Base-by-base conservation (phyloP, 2,329 filamentous ascomycete genomes). In the Aspergillus ustus region DNA sequence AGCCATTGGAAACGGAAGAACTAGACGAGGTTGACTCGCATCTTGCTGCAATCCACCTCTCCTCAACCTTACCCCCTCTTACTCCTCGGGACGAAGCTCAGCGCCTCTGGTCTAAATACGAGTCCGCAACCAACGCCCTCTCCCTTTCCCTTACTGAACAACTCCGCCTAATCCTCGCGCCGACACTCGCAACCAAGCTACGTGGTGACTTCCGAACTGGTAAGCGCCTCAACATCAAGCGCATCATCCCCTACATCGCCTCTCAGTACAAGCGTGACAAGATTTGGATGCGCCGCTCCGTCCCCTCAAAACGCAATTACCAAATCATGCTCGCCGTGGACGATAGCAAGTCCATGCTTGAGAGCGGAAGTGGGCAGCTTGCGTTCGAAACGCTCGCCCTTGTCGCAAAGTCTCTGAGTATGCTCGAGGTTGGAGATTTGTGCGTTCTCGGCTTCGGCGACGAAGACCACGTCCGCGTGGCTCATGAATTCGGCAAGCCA, bases 221-320 rank as follows among this genome's bases (percentile, higher is more conserved):
- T 65, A 99, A 99, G 77, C 90, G 95, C 0, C 91, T 99, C 70
- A 99, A 98, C 79, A 97, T 99, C 82, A 98, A 98, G 80, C 92
- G 94, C 69, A 99, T 99, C 79, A 99, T 99, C 71, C 95, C 96
- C 0, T 99, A 99, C 80, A 98, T 99, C 69, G 95, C 96, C 1
- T 98, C 93, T 0, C 90, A 91, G 74, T 99, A 97, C 85, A 98
- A 97, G 83, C 91, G 95, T 63, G 95, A 99, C 85, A 99, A 99
- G 84, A 99, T 99, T 79, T 99, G 95, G 95, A 96, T 99, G 90
- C 91, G 96, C 15, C 89, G 96, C 59, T 90, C 88, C 37, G 88
- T 97, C 53, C 96, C 96, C 1, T 94, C 90, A 43, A 98, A 98
- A 80, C 90, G 96, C 45, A 90, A 89, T 60, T 99, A 99, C 79